Percentiles rank a stretch among this genome's conserved stretches.
Conservation (phyloP, 306 rosid genomes). For the Rubus parviflorus region DNA sequence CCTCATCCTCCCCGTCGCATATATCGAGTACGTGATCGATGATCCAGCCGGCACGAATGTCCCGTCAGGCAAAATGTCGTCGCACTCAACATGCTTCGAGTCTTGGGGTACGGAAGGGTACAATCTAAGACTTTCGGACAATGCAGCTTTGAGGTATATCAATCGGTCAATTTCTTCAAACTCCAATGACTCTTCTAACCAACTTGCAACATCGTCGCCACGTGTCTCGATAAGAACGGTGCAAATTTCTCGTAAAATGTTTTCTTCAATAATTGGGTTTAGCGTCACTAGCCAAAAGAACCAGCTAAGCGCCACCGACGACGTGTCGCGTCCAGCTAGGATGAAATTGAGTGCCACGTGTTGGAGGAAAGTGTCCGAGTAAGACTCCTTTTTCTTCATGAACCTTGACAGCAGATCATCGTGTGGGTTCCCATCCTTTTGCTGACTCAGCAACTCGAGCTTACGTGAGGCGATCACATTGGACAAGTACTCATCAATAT, state of each 20-base stretch:
- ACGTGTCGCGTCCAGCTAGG: slow-evolving; percentile 96
- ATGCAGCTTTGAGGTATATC: slow-evolving; percentile 68
- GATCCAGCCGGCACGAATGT: slow-evolving; percentile 86
- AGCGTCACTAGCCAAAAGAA: slow-evolving; percentile 76
- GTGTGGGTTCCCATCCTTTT: slow-evolving; percentile 57
- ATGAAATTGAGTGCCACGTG: slow-evolving; percentile 89
- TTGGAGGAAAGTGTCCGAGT: slow-evolving; percentile 66
- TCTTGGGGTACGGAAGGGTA: slow-evolving; percentile 93
- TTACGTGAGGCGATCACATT: slow-evolving; percentile 71
- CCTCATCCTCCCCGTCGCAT: slow-evolving; percentile 72
- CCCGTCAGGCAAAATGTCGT: slow-evolving; percentile 75
- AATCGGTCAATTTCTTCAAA: slow-evolving; percentile 84
- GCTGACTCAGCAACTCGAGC: slow-evolving; percentile 67
- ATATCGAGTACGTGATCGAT: slow-evolving; percentile 77
- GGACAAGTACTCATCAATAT: slow-evolving; percentile 69
- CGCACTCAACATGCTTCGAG: slow-evolving; percentile 71
- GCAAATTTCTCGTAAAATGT: slow-evolving; percentile 56
- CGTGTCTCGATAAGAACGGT: slow-evolving; percentile 68
- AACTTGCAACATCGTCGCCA: slow-evolving; percentile 39
- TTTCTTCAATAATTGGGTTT: slow-evolving; percentile 63
- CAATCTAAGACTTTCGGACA: slow-evolving; percentile 74
- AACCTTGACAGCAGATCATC: slow-evolving; percentile 84
- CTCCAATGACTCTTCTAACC: slow-evolving; percentile 64
- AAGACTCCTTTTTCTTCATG: slow-evolving; percentile 79
- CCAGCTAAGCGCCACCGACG: slow-evolving; percentile 80